A percentile compares a stretch with the other conserved stretches of the same genome.
phyloP scores from a whole-genome alignment of 192 early-diverging fungal species.

The Entophlyctis luteolus region DNA sequence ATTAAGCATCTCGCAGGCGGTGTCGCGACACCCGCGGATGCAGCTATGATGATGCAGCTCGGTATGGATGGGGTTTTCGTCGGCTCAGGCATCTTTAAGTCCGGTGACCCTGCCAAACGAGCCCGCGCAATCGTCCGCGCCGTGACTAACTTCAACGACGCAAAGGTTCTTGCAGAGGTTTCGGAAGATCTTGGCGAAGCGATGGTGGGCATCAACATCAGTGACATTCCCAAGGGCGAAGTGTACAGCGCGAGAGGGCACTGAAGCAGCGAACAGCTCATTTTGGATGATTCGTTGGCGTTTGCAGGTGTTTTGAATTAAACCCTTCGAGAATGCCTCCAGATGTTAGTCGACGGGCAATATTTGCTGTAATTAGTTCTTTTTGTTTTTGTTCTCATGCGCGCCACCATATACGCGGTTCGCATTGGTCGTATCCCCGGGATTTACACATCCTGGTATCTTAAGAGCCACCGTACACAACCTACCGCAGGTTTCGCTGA shows the following conservation, averaged over 20 bases:
- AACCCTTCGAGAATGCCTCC: too few relatives aligned
- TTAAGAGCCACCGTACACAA: too few relatives aligned
- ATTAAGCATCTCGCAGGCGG: conserved; percentile 48
- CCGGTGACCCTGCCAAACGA: conserved; percentile 84
- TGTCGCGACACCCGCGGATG: conserved; percentile 97
- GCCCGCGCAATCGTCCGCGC: conserved; percentile 92
- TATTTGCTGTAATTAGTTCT: too few relatives aligned
- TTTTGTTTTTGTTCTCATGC: too few relatives aligned
- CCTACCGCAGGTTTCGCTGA: too few relatives aligned
- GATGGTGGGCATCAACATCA: conserved; percentile 95
- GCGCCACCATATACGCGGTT: conserved; percentile 9
- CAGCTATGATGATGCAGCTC: conserved; percentile 98
- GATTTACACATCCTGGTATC: neutral
- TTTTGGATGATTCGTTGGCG: too few relatives aligned
- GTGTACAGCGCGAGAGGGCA: conserved; percentile 57
- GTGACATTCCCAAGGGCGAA: conserved; percentile 55
- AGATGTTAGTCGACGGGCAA: too few relatives aligned
- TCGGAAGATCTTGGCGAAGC: conserved; percentile 92
- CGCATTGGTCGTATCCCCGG: conserved; percentile 6
- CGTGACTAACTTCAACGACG: conserved; percentile 90
- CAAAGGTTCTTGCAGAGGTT: conserved; percentile 80
- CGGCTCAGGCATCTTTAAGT: conserved; percentile 96
- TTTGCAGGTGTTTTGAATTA: too few relatives aligned
- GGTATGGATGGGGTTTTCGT: conserved; percentile 98
- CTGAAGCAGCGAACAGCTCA: neutral